phyloP scores from a whole-genome alignment of 805 yeast species.

The Barnettozyma siamensis region DNA sequence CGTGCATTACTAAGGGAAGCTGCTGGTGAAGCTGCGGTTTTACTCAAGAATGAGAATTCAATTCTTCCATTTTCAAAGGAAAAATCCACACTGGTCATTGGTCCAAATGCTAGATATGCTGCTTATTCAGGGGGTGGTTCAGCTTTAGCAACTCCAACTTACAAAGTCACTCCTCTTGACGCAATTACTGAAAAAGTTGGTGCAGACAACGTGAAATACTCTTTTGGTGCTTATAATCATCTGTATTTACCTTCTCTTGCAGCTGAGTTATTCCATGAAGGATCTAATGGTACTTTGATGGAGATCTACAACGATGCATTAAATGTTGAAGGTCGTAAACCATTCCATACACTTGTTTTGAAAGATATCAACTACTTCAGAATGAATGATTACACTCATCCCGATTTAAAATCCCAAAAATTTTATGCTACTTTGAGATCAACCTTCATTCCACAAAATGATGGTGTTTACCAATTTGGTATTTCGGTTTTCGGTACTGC shows the following conservation, averaged over 20 bases:
- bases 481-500: slow-evolving; percentile 49
- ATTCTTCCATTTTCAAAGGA: slow-evolving; percentile 43
- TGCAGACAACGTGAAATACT: slow-evolving; percentile 15
- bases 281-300: slow-evolving; percentile 19
- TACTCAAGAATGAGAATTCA: slow-evolving; percentile 46
- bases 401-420: slow-evolving; percentile 8
- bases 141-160: slow-evolving; percentile 44
- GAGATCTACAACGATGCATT: slow-evolving; percentile 21
- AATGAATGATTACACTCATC: slow-evolving; percentile 12
- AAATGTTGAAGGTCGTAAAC: slow-evolving; percentile 16
- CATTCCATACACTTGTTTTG: slow-evolving; percentile 24
- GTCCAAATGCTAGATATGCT: slow-evolving; percentile 49
- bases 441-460: slow-evolving; percentile 36
- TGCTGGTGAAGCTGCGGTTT: slow-evolving; percentile 46
- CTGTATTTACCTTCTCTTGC: slow-evolving; percentile 28
- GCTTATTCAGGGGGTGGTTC: slow-evolving; percentile 59
- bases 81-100: slow-evolving; percentile 44
- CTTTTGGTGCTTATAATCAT: slow-evolving; percentile 33
- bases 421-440: slow-evolving; percentile 43
- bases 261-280: slow-evolving; percentile 12
- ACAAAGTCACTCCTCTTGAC: slow-evolving; percentile 41
- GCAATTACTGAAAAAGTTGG: slow-evolving; percentile 32
- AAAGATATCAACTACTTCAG: slow-evolving; percentile 17
- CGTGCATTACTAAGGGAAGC: slow-evolving; percentile 32
- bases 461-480: slow-evolving; percentile 47